Base-by-base conservation (phyloP, 2,329 filamentous ascomycete genomes). In the Colletotrichum sp. region DNA sequence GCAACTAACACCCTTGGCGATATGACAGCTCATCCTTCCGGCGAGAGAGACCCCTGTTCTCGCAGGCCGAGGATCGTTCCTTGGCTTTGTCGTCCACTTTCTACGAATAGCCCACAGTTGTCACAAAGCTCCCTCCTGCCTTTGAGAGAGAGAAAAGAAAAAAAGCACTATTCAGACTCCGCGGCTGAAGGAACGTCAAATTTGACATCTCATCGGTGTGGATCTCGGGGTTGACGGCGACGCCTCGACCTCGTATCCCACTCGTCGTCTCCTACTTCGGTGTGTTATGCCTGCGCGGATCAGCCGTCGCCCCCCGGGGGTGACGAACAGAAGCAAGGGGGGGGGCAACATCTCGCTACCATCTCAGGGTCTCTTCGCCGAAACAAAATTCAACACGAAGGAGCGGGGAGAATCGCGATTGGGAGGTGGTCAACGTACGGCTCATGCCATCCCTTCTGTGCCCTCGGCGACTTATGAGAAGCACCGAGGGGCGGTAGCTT, bases 241-340 rank as follows among this genome's bases (percentile, higher is more conserved):
- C 43, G 69, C 30, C 28, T n/a, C 32, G 9, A 48, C 26, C 26
- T 73, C 64, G 64, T 68, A 73, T 59, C 43, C 64, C 30, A 68
- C 70, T 73, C 43, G 70, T n/a, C 32, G 43, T 63, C 73, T 65
- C 39, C 43, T 59, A 34, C 70, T 32, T 59, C 63, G 73, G 32
- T 64, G 69, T 68, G 64, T 64, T 24, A 68, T 72, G 43, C 69
- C 64, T 73, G 73, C 57, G 73, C 34, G 32, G 48, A 73, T 73
- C 69, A 64, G 64, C 70, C 70, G 39, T 57, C 68, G 39, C 10
- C 30, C 30, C 43, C 55, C 34, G n/a, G 64, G 57, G 6, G 57
- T 30, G 21, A 34, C 64, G 57, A 52, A 36, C 32, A 36, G n/a
- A 28, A 26, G 32, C 36, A 21, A 60, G 24, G 26, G 63, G 24